Percentiles rank a stretch among this genome's conserved stretches.
These are phyloP conservation scores for Metschnikowia henanensis DNA, from an alignment of 805 yeast species.

Conservation along the genomic window DNA sequence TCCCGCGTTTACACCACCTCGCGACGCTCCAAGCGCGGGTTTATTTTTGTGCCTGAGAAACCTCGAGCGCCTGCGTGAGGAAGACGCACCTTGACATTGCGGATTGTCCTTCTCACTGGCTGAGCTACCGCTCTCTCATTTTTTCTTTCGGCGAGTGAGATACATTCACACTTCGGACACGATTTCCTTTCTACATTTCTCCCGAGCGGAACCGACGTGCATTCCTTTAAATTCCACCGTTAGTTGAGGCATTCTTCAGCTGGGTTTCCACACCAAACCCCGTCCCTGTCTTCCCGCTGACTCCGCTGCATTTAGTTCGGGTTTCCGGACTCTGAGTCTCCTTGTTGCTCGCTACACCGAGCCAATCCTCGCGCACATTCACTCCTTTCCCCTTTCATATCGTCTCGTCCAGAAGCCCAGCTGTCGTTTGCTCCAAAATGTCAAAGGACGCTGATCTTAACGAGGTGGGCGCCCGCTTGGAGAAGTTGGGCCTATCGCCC, in stretches of 20 bases:
- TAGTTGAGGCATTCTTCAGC: no score
- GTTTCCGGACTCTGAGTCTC: no score
- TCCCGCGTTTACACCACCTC: not conserved
- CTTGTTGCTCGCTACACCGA: not conserved
- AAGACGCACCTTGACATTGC: slow-evolving; percentile 5
- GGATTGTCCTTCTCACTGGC: slow-evolving; percentile 5
- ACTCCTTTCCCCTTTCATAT: not conserved
- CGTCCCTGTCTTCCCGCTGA: no score
- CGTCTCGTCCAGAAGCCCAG: not conserved
- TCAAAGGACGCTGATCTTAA: slow-evolving; percentile 13
- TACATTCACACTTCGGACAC: not conserved
- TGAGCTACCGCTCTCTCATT: not conserved
- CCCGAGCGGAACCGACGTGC: not conserved
- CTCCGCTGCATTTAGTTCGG: no score
- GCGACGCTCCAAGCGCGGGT: not conserved
- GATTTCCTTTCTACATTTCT: not conserved
- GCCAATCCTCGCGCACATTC: not conserved
- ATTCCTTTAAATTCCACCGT: not conserved
- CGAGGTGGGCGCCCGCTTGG: slow-evolving; percentile 17
- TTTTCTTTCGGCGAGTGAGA: not conserved
- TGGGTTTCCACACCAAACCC: no score
- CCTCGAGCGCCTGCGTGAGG: slow-evolving; percentile 7
- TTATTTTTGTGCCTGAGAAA: slow-evolving; percentile 8
- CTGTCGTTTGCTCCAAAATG: slow-evolving; percentile 3
- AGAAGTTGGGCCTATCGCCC: slow-evolving; percentile 15